Evolutionary conservation across 2,329 filamentous ascomycete species (phyloP).

Genomic region (Penicillium capsulatum): DNA sequence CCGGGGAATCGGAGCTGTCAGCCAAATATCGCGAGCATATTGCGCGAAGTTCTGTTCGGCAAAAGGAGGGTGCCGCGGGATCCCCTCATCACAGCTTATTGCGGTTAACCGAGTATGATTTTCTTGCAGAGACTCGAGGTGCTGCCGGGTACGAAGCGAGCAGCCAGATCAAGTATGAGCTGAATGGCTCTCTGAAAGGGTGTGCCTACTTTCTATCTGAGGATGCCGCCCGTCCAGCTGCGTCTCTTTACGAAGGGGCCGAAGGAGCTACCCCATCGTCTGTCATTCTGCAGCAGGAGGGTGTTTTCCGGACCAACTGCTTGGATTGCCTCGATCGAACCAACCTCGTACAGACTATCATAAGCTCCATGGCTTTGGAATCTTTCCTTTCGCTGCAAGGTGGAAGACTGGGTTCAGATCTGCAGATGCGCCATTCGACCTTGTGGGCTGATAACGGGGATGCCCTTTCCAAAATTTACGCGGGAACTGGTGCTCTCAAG

Average conservation of each 20-base stretch:
- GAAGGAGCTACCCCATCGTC: conserved; percentile 46
- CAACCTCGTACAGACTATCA: conserved; percentile 91
- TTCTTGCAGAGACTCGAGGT: conserved; percentile 88
- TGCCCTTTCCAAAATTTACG: conserved; percentile 89
- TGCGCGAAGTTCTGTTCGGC: conserved; percentile 66
- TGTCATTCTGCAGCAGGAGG: conserved; percentile 82
- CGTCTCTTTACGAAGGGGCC: conserved; percentile 28
- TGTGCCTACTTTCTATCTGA: conserved; percentile 93
- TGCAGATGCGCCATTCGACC: conserved; percentile 87
- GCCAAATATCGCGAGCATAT: conserved; percentile 75
- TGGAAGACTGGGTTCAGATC: conserved; percentile 68
- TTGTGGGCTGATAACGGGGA: conserved; percentile 98
- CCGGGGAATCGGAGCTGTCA: conserved; percentile 79
- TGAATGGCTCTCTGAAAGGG: conserved; percentile 72
- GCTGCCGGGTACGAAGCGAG: conserved; percentile 86
- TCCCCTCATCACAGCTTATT: conserved; percentile 68
- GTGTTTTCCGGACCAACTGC: conserved; percentile 94
- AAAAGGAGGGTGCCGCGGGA: conserved; percentile 48
- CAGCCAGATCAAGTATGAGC: conserved; percentile 72
- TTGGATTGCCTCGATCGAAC: conserved; percentile 93
- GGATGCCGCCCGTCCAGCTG: conserved; percentile 55
- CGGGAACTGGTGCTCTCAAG: conserved; percentile 91
- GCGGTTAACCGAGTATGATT: conserved; percentile 84
- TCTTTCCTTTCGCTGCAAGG: conserved; percentile 71
- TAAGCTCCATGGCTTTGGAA: conserved; percentile 89